These are phyloP conservation scores for Colletotrichum orbiculare DNA, from an alignment of 2,329 filamentous ascomycete species.

Conservation along the genomic window DNA sequence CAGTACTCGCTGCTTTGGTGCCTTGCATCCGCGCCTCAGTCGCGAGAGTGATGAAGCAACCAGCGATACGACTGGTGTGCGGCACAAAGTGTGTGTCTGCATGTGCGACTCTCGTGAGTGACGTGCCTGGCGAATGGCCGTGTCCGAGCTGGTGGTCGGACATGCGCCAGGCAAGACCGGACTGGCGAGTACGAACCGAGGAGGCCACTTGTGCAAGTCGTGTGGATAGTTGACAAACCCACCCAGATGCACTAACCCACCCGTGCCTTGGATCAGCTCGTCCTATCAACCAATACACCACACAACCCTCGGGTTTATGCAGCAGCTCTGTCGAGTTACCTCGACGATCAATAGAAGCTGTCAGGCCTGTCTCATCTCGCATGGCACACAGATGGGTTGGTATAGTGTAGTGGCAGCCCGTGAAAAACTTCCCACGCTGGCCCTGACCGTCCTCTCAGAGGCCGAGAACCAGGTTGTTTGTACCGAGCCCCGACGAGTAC, in stretches of 20 bases:
- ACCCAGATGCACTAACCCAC: constrained; percentile 22
- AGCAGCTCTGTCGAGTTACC: constrained; percentile 30
- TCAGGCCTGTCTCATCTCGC: constrained; percentile 27
- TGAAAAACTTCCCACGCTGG: constrained; percentile 16
- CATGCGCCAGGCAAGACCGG: constrained; percentile 26
- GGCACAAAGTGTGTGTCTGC: constrained; percentile 29
- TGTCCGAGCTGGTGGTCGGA: constrained; percentile 29
- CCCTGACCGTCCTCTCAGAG: constrained; percentile 1
- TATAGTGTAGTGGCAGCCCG: constrained; percentile 21
- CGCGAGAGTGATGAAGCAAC: constrained; percentile 15
- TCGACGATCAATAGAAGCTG: constrained; percentile 20
- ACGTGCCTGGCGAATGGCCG: constrained; percentile 32
- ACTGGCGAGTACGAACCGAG: constrained; percentile 33
- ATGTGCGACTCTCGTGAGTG: constrained; percentile 34
- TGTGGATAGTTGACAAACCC: constrained; percentile 29
- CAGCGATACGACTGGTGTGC: constrained; percentile 37
- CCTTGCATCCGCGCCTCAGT: constrained; percentile 32
- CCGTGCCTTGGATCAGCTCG: constrained; percentile 5
- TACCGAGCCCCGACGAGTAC: constrained; percentile 48
- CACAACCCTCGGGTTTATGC: constrained; percentile 36
- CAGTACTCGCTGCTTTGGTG: constrained; percentile 26
- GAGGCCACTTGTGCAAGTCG: constrained; percentile 37
- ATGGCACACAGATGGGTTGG: constrained; percentile 21
- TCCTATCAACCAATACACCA: constrained; percentile 32
- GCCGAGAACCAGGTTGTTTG: background rate